phyloP scores from a whole-genome alignment of 1,139 yeast genomes.

The Debaryomyces robertsiae region DNA sequence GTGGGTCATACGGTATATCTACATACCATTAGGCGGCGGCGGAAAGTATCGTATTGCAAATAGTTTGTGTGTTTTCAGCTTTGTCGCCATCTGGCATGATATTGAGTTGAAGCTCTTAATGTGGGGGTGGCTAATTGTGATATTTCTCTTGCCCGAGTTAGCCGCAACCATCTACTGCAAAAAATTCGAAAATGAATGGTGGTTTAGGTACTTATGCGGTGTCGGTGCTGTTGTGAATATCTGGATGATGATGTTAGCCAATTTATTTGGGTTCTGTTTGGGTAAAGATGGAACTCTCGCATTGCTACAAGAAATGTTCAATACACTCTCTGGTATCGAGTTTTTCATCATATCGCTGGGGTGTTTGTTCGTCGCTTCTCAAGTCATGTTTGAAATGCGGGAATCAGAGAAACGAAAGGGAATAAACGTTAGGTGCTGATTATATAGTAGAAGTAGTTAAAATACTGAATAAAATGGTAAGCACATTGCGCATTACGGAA shows the following conservation, averaged over 20 bases:
- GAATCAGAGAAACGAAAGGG: constrained; percentile 85
- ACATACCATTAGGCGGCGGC: constrained; percentile 87
- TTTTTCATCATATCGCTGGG: constrained; percentile 67
- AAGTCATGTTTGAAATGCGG: constrained; percentile 92
- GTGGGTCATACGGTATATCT: constrained; percentile 83
- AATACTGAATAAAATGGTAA: not conserved
- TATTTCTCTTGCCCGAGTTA: constrained; percentile 88
- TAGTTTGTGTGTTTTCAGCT: constrained; percentile 85
- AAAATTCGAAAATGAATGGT: constrained; percentile 51
- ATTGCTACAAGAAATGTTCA: constrained; percentile 69
- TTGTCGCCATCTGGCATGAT: constrained; percentile 99
- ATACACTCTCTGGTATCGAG: constrained; percentile 65
- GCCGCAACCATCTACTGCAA: constrained; percentile 53
- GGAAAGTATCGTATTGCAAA: constrained; percentile 67
- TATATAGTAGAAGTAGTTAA: not conserved
- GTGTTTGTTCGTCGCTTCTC: constrained; percentile 80
- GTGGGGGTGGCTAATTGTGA: constrained; percentile 96
- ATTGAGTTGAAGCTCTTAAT: constrained; percentile 79
- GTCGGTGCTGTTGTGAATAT: constrained; percentile 85
- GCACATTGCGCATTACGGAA: constrained; percentile 1
- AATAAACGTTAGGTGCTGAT: constrained; percentile 73
- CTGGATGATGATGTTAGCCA: constrained; percentile 99
- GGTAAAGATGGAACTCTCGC: constrained; percentile 82
- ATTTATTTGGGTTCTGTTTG: constrained; percentile 89
- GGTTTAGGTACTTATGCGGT: constrained; percentile 85